A percentile compares a stretch with the other conserved stretches of the same genome.
Evolutionary conservation across 2,329 filamentous ascomycete genomes (phyloP).

Genomic region (Ceratocystis albifundus): DNA sequence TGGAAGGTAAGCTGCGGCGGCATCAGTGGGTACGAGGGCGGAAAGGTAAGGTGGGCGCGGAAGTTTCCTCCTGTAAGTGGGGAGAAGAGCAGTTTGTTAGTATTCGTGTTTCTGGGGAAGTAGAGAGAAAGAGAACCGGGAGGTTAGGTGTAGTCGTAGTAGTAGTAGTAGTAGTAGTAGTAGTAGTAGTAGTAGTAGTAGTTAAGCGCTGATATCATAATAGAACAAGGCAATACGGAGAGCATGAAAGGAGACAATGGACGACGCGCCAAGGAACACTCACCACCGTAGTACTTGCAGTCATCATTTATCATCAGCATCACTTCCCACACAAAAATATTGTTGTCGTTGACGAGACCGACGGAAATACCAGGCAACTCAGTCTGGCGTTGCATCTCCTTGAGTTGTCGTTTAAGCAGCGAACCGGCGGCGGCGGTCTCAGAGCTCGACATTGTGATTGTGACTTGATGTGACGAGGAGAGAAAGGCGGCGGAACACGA

Average conservation of each 20-base stretch:
- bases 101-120: not conserved
- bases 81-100: conserved; percentile 7
- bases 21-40: conserved; percentile 70
- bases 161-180: too few species aligned
- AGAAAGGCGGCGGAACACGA: too few species aligned
- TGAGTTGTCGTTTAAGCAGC: conserved; percentile 74
- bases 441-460: conserved; percentile 32
- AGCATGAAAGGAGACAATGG: not conserved
- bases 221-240: not conserved
- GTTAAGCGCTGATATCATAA: not conserved
- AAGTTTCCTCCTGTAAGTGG: conserved; percentile 68
- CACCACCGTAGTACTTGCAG: conserved; percentile 86
- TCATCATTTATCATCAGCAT: conserved; percentile 98
- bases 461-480: not conserved
- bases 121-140: not conserved
- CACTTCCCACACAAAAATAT: conserved; percentile 96
- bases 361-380: conserved; percentile 92
- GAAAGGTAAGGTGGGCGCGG: conserved; percentile 72
- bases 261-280: conserved; percentile 27
- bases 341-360: conserved; percentile 70
- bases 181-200: too few species aligned
- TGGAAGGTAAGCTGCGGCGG: conserved; percentile 85
- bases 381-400: conserved; percentile 84
- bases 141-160: not conserved
- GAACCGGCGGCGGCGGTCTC: conserved; percentile 50